Conservation (phyloP, 2,329 filamentous ascomycete species). For the Xenosphaeropsis pyriputrescens region DNA sequence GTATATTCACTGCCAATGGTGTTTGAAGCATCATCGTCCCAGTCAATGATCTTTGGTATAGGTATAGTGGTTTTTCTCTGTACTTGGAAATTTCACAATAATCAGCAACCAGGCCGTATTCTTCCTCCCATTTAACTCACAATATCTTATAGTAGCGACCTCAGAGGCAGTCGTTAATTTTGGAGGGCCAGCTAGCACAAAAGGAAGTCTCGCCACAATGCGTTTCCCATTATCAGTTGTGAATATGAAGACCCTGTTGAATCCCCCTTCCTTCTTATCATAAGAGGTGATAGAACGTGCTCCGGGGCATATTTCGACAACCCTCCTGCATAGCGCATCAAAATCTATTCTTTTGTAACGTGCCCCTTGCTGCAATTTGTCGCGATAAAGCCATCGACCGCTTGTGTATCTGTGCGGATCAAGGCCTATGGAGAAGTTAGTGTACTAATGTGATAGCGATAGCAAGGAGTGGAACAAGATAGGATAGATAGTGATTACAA, state of each 20-base stretch:
- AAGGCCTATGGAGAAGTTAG: slow-evolving; percentile 2
- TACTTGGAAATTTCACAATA: slow-evolving; percentile 1
- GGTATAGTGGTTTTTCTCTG: slow-evolving; percentile 21
- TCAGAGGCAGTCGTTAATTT: slow-evolving; percentile 24
- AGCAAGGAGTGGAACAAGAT: too few relatives aligned
- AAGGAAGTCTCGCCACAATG: slow-evolving; percentile 26
- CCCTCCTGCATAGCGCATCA: slow-evolving; percentile 18
- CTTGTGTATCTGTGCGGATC: slow-evolving; percentile 17
- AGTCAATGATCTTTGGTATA: slow-evolving; percentile 25
- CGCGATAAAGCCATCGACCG: slow-evolving; percentile 21
- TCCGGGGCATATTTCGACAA: slow-evolving; percentile 20
- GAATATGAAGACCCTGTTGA: slow-evolving; percentile 28
- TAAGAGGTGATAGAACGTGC: slow-evolving; percentile 18
- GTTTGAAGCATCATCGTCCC: slow-evolving; percentile 21
- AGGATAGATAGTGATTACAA: too few relatives aligned
- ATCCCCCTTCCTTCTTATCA: slow-evolving; percentile 27
- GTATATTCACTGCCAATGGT: slow-evolving; percentile 22
- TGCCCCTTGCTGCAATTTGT: slow-evolving; percentile 18
- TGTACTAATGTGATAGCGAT: too few relatives aligned
- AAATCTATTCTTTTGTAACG: slow-evolving; percentile 24
- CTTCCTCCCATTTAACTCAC: slow-evolving; percentile 17
- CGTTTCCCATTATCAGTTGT: slow-evolving; percentile 20
- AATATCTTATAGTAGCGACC: slow-evolving; percentile 27
- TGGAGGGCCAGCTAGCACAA: slow-evolving; percentile 20
- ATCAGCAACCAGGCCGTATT: too few relatives aligned